Evolutionary conservation across 805 yeast species (phyloP), one percentile per base, ranked within the genome.

Genomic region (Alloascoidea hylecoeti): DNA sequence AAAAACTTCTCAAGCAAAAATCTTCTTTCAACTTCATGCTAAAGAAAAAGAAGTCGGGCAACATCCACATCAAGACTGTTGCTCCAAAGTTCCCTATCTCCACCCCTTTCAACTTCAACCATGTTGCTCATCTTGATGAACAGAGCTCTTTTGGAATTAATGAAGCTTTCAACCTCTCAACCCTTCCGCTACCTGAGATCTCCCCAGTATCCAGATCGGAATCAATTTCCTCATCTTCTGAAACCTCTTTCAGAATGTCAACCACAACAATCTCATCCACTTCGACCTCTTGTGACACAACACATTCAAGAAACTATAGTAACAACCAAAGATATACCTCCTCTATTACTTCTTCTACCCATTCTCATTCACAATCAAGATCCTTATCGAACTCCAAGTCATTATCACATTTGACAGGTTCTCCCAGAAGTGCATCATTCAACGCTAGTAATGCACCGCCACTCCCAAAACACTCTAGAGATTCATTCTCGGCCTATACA

Each of bases 231-330:
- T 9, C 9, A 9, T 23, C 30, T n/a, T 23, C 30, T 9, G 30
- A 23, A 9, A 23, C 30, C n/a, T 23, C n/a, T n/a, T 23, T 23
- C 30, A 23, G 30, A 23, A 23, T 23, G 30, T 23, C 30, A 9
- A 23, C 30, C 13, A n/a, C 13, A 23, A 23, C 30, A 9, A n/a
- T 23, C 13, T 23, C 30, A 9, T 23, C 30, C 13, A n/a, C 30
- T n/a, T 23, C 30, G 30, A 23, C 30, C 30, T 23, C 30, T 9
- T 23, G n/a, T n/a, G 30, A 23, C 30, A 23, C 30, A n/a, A n/a
- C n/a, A n/a, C n/a, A n/a, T n/a, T n/a, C n/a, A n/a, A n/a, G n/a
- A n/a, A n/a, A n/a, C n/a, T n/a, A n/a, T n/a, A n/a, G n/a, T n/a
- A n/a, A n/a, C n/a, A n/a, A n/a, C n/a, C n/a, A n/a, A n/a, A n/a